Evolutionary conservation across 202 grass and related monocot genomes (phyloP), one percentile per base, ranked within the genome.

Genomic region (Digitaria exilis): DNA sequence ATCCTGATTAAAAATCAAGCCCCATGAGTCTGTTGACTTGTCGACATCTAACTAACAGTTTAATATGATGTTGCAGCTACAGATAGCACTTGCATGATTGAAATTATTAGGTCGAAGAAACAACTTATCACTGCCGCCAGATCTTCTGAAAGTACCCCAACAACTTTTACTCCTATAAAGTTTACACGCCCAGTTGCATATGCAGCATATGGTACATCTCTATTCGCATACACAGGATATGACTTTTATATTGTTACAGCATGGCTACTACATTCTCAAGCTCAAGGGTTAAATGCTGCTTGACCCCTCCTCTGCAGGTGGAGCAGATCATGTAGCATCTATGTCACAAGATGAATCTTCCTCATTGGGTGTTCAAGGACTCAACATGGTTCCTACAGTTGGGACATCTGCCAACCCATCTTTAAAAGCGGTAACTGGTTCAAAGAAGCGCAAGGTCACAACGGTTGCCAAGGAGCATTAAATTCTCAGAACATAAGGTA

Each of bases 71-170:
- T 71, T 88, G 66, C 80, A 88, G 86, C 66, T 78, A 73, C 75
- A 58, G 63, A 56, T 1, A 31, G 79, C 32, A 31, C 25, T 46
- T 79, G 43, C 75, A 83, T 90, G 84, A 10, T 29, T 35, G 49
- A 42, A 31, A 90, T 90, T 63, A 37, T 87, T 75, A 80, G 43
- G 79, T 83, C 75, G 0, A 90, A 90, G 88, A 73, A 87, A 70
- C 39, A 75, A 3, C 43, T 69, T 39, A 83, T 87, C 18, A 75
- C 37, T 48, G 75, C 75, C 22, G 45, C 39, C 31, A 46, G 25
- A 67, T 71, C 83, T 34, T 83, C 61, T 76, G 26, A 21, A 59
- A 75, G 21, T 14, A 79, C 12, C 4, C 11, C 13, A 14, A 9
- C 58, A 28, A 46, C 39, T 79, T 30, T 52, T 32, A 18, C 49